These are phyloP conservation scores for Wickerhamomyces sp. DNA, from an alignment of 1,139 yeast genomes.

Conservation along the genomic window DNA sequence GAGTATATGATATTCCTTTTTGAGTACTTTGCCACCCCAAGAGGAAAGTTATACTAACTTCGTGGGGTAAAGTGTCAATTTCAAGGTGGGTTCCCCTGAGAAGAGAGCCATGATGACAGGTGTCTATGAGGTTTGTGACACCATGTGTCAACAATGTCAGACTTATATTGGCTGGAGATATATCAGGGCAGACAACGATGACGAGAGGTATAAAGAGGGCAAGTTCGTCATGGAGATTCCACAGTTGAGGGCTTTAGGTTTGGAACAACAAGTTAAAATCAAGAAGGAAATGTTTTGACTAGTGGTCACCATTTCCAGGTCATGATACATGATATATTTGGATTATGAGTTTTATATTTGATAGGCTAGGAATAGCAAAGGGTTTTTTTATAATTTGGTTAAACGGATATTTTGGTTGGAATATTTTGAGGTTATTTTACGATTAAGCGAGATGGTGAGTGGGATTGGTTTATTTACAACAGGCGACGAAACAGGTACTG, in stretches of 20 bases:
- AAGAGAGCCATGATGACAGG: constrained; percentile 66
- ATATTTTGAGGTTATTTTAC: too few relatives aligned
- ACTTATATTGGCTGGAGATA: constrained; percentile 74
- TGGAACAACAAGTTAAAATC: background rate
- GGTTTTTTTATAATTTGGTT: background rate
- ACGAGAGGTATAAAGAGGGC: constrained; percentile 72
- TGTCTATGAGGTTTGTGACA: constrained; percentile 54
- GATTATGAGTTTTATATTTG: too few relatives aligned
- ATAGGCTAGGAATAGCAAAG: background rate
- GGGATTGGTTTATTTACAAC: too few relatives aligned
- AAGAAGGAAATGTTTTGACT: constrained; percentile 1
- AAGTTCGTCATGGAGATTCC: constrained; percentile 63
- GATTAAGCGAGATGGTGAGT: too few relatives aligned
- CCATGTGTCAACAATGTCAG: constrained; percentile 63
- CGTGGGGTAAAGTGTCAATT: constrained; percentile 28
- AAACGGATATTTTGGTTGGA: too few relatives aligned
- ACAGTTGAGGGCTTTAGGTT: constrained; percentile 7
- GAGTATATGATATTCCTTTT: constrained; percentile 12
- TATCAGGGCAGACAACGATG: constrained; percentile 47
- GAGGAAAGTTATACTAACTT: too few relatives aligned
- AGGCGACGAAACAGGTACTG: too few relatives aligned
- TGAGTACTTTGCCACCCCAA: background rate
- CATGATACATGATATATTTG: too few relatives aligned
- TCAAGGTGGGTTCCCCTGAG: constrained; percentile 27
- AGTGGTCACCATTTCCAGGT: too few relatives aligned